Evolutionary conservation across 2,329 filamentous ascomycete genomes (phyloP).

Genomic region (Didymella segeticola): DNA sequence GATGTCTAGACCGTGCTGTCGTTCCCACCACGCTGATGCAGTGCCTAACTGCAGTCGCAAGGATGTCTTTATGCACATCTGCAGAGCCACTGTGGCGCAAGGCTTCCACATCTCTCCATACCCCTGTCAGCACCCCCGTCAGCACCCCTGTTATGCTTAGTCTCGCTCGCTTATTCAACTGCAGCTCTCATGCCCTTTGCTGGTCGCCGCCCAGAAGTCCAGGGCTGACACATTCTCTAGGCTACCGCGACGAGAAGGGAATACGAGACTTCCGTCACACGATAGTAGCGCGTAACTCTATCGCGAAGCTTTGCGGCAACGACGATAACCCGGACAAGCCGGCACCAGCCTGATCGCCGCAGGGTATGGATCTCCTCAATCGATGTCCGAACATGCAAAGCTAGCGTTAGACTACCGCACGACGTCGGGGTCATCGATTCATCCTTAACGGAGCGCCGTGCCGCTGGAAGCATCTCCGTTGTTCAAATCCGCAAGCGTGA

Average conservation of each 20-base stretch:
- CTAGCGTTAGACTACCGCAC: conserved; percentile 9
- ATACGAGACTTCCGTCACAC: conserved; percentile 5
- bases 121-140: not conserved
- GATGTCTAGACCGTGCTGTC: not conserved
- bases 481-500: not conserved
- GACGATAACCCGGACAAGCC: not conserved
- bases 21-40: not conserved
- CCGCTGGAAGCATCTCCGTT: not conserved
- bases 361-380: conserved; percentile 22
- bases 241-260: not conserved
- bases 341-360: conserved; percentile 3
- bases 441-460: not conserved
- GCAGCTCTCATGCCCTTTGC: not conserved
- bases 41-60: not conserved
- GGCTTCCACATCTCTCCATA: not conserved
- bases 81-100: not conserved
- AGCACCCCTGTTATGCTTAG: not conserved
- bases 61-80: not conserved
- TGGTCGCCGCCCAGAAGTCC: conserved; percentile 2
- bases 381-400: conserved; percentile 13
- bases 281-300: conserved; percentile 3
- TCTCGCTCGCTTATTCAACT: not conserved
- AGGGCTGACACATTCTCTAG: not conserved
- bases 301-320: not conserved
- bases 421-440: conserved; percentile 7